Evolutionary conservation across 495 filamentous ascomycete species (phyloP).

Genomic region (Hypoxylon cercidicola): DNA sequence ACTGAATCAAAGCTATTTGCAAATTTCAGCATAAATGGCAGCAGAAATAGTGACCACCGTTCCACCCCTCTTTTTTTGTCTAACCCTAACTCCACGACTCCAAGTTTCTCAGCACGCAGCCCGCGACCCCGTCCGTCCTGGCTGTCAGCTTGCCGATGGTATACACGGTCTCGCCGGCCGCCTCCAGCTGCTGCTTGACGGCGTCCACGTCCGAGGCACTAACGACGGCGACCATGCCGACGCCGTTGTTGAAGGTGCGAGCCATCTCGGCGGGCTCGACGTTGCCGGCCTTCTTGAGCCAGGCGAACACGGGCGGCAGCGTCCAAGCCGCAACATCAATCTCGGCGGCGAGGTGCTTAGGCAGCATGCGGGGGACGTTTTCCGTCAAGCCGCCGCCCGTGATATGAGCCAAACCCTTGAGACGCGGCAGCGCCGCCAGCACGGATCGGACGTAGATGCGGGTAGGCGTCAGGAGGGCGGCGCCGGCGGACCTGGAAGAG

Average conservation of each 20-base stretch:
- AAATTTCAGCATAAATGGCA: neutral
- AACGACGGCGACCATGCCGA: conserved; percentile 92
- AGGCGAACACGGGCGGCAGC: conserved; percentile 79
- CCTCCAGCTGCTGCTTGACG: conserved; percentile 64
- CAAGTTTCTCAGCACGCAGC: conserved; percentile 74
- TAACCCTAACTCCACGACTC: conserved; percentile 69
- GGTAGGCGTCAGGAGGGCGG: conserved; percentile 80
- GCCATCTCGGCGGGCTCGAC: conserved; percentile 81
- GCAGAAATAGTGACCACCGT: neutral
- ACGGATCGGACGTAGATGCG: conserved; percentile 82
- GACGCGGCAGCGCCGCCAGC: conserved; percentile 68
- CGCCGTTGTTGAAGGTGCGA: conserved; percentile 90
- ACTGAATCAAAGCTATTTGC: conserved; percentile 20
- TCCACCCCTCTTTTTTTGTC: conserved; percentile 7
- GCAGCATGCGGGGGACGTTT: conserved; percentile 94
- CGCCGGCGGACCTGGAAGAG: conserved; percentile 63
- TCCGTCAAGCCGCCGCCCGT: conserved; percentile 93
- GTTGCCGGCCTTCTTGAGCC: conserved; percentile 83
- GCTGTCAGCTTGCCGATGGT: conserved; percentile 74
- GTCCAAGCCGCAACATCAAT: conserved; percentile 79
- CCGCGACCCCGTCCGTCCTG: conserved; percentile 64
- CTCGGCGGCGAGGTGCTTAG: conserved; percentile 74
- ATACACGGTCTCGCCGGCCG: conserved; percentile 79
- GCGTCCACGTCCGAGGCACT: conserved; percentile 63
- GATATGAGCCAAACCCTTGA: conserved; percentile 96